A percentile compares a stretch with the other conserved stretches of the same genome.
These are phyloP conservation scores for Epichloe hybrida DNA, from an alignment of 2,329 filamentous ascomycete genomes.

Conservation along the genomic window DNA sequence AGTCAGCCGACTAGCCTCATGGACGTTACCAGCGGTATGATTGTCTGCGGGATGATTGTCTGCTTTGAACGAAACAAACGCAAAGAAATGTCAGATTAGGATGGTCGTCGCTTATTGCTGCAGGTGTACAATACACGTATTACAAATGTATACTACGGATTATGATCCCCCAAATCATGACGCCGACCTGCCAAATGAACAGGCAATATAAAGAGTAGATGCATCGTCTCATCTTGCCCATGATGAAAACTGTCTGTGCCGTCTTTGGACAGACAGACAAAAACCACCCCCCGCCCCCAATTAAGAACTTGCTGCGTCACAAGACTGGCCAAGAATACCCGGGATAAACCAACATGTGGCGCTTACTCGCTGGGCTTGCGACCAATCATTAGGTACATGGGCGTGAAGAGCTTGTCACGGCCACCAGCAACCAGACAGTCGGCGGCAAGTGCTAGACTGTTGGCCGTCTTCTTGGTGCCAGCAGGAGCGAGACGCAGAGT, in stretches of 20 bases:
- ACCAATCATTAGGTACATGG: constrained; percentile 95
- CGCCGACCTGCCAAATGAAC: constrained; percentile 1
- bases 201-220: background rate
- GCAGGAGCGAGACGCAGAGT: constrained; percentile 58
- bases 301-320: background rate
- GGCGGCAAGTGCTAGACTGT: constrained; percentile 68
- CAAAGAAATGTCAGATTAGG: background rate
- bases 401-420: constrained; percentile 81
- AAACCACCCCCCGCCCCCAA: background rate
- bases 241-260: background rate
- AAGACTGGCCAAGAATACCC: background rate
- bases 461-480: constrained; percentile 89
- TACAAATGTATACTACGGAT: background rate
- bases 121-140: constrained; percentile 1
- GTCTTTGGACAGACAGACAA: background rate
- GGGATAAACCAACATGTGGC: too few species aligned
- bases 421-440: constrained; percentile 82
- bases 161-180: background rate
- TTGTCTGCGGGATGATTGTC: too few species aligned
- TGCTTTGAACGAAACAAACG: too few species aligned
- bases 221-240: constrained; percentile 1
- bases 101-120: background rate
- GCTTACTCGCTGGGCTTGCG: constrained; percentile 51
- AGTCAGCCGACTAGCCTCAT: too few species aligned
- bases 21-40: too few species aligned